Evolutionary conservation across 2,329 filamentous ascomycete genomes (phyloP).

Genomic region (Botrytis hyacinthi): DNA sequence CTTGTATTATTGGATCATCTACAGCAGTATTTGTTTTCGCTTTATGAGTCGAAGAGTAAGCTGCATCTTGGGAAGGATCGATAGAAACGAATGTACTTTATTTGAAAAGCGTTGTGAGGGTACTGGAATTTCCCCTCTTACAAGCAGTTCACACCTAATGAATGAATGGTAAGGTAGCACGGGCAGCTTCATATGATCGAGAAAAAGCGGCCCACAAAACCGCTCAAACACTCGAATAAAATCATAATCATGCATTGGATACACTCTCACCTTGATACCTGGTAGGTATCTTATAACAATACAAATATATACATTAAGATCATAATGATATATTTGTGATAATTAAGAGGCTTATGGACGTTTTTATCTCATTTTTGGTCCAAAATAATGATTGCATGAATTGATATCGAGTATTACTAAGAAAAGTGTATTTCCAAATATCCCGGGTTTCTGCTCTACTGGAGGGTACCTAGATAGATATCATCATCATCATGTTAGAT

Average conservation of each 20-base stretch:
- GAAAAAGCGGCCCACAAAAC: not conserved
- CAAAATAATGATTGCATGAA: not conserved
- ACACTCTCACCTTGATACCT: not conserved
- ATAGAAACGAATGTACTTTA: not conserved
- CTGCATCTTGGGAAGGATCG: conserved; percentile 13
- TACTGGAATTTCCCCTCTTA: not conserved
- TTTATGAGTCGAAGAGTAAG: not conserved
- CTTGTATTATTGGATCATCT: not conserved
- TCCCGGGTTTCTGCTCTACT: too few species aligned
- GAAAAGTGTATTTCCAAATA: not conserved
- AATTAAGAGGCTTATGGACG: not conserved
- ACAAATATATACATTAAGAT: not conserved
- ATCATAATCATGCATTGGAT: not conserved
- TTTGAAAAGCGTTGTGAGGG: not conserved
- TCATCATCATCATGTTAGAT: not conserved
- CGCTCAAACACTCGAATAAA: not conserved
- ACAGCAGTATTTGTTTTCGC: not conserved
- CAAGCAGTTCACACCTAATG: not conserved
- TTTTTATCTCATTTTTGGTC: rapidly evolving
- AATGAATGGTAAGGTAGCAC: not conserved
- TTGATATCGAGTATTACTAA: not conserved
- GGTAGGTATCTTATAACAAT: not conserved
- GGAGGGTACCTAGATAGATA: too few species aligned
- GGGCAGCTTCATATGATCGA: not conserved
- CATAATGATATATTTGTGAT: rapidly evolving